phyloP scores from a whole-genome alignment of 495 filamentous ascomycete species.

The Penicillium simplicissimum region DNA sequence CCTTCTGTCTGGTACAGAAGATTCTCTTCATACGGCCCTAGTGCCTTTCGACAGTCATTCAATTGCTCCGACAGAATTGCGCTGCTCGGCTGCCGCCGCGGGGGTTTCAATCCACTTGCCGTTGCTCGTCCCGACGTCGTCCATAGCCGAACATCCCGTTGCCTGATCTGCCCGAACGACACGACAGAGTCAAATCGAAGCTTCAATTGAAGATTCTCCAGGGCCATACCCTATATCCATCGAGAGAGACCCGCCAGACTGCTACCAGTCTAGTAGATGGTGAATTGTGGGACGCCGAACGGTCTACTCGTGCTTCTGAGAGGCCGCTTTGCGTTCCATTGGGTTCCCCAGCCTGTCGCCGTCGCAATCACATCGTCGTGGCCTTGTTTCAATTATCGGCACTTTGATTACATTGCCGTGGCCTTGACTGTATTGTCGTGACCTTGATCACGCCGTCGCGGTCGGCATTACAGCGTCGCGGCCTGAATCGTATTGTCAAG shows the following conservation, averaged over 20 bases:
- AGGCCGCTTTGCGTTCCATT: constrained; percentile 57
- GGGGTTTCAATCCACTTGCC: constrained; percentile 5
- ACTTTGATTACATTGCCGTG: no score
- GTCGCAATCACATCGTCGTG: constrained; percentile 5
- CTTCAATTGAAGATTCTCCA: background rate
- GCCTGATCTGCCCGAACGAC: background rate
- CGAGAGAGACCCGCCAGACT: constrained; percentile 9
- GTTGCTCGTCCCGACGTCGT: background rate
- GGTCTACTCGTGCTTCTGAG: constrained; percentile 49
- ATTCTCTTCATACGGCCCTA: background rate
- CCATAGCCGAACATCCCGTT: background rate
- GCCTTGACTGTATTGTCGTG: no score
- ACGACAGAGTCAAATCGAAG: background rate
- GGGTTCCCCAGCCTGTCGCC: constrained; percentile 48
- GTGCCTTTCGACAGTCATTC: background rate
- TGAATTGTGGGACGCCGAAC: constrained; percentile 54
- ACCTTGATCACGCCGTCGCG: no score
- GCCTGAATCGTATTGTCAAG: constrained; percentile 7
- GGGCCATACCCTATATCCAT: background rate
- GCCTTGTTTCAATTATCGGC: no score
- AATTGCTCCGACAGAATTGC: background rate
- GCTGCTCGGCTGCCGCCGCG: constrained; percentile 4
- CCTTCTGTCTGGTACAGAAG: constrained; percentile 1
- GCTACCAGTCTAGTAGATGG: constrained; percentile 34
- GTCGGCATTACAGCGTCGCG: background rate